Evolutionary conservation across 306 rosid genomes (phyloP).

Genomic region (Cucumis cinereus): DNA sequence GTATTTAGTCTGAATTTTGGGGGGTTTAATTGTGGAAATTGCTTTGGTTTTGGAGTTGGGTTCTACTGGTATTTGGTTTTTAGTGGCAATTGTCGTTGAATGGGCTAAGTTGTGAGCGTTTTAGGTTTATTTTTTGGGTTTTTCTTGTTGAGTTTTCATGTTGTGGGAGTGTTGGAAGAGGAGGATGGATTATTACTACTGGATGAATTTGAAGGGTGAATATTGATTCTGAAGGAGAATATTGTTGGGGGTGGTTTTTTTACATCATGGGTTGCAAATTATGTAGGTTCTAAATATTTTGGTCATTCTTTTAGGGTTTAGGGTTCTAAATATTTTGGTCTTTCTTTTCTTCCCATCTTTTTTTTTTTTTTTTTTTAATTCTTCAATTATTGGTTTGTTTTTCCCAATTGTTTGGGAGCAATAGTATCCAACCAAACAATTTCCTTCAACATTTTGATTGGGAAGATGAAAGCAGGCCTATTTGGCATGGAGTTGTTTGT

Average conservation of each 20-base stretch:
- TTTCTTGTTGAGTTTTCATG: not conserved
- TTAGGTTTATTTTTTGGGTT: not conserved
- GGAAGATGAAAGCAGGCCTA: too few species aligned
- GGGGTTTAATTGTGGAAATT: not conserved
- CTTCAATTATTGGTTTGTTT: too few species aligned
- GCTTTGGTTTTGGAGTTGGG: not conserved
- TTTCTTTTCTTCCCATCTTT: too few species aligned
- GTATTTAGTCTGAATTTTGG: not conserved
- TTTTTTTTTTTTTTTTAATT: too few species aligned
- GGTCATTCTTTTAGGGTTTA: too few species aligned
- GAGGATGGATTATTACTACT: not conserved
- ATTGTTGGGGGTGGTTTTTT: constrained; percentile 30
- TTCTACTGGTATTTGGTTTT: not conserved
- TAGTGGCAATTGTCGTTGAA: not conserved
- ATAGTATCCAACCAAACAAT: too few species aligned
- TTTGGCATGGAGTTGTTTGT: too few species aligned
- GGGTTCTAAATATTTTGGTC: too few species aligned
- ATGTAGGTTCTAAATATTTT: too few species aligned
- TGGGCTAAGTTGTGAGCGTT: not conserved
- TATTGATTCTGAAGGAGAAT: constrained; percentile 29
- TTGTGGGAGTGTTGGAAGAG: constrained; percentile 2
- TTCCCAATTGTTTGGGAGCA: too few species aligned
- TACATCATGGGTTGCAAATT: constrained; percentile 56
- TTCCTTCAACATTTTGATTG: too few species aligned
- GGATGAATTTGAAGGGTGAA: constrained; percentile 27